These are phyloP conservation scores for Recurvomyces mirabilis DNA, from an alignment of 495 filamentous ascomycete genomes.

Conservation along the genomic window DNA sequence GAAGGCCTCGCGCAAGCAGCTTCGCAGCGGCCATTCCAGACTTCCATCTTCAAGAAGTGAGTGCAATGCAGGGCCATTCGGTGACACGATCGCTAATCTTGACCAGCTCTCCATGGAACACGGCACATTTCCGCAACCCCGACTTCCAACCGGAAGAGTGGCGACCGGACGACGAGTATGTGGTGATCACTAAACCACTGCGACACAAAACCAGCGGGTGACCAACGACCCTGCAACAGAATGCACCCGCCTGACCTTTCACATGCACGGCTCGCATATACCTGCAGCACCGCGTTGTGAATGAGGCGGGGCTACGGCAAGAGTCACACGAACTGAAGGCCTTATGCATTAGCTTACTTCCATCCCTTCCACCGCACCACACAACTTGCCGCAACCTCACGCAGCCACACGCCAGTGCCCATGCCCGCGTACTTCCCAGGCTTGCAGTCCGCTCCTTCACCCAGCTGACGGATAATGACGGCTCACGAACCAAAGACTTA, in stretches of 20 bases:
- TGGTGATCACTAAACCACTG: slow-evolving; percentile 4
- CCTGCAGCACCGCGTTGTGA: neutral
- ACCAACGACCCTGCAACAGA: slow-evolving; percentile 4
- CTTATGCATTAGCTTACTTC: neutral
- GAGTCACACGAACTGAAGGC: neutral
- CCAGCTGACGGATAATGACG: slow-evolving; percentile 8
- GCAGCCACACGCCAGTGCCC: neutral
- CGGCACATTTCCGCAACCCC: slow-evolving; percentile 32
- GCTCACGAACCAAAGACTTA: slow-evolving; percentile 19
- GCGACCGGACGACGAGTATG: slow-evolving; percentile 31
- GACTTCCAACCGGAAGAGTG: slow-evolving; percentile 34
- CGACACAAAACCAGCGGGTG: slow-evolving; percentile 18
- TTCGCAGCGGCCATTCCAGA: slow-evolving; percentile 26
- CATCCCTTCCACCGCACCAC: neutral
- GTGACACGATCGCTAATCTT: slow-evolving; percentile 3
- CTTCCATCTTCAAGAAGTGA: slow-evolving; percentile 32
- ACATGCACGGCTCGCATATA: neutral
- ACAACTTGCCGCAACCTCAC: too few relatives aligned
- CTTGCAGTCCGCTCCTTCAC: slow-evolving; percentile 9
- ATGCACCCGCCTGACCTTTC: neutral
- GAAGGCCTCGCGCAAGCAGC: slow-evolving; percentile 20
- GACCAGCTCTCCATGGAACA: slow-evolving; percentile 32
- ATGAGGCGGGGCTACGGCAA: neutral
- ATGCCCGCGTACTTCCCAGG: neutral
- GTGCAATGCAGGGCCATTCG: slow-evolving; percentile 2